Percentiles rank a stretch among this genome's conserved stretches.
phyloP scores from a whole-genome alignment of 164 flowering plant genomes.

The Chimonanthus praecox region DNA sequence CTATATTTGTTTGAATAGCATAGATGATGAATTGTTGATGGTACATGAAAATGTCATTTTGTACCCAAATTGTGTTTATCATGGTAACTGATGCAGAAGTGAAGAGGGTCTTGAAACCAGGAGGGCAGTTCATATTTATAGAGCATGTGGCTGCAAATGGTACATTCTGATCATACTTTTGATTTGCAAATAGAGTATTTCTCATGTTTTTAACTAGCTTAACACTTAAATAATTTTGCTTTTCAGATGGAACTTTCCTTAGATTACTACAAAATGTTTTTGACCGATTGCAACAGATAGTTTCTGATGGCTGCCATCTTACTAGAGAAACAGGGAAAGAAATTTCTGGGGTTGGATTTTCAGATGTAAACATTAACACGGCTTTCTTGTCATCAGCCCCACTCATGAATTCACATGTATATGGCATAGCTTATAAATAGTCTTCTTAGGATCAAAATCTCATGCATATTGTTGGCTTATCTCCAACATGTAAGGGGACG shows the following conservation, averaged over 20 bases:
- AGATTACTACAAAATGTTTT: slow-evolving; percentile 45
- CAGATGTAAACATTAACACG: slow-evolving; percentile 30
- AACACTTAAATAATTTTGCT: not conserved
- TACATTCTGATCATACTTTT: slow-evolving; percentile 15
- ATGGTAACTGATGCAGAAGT: slow-evolving; percentile 39
- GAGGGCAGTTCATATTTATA: slow-evolving; percentile 69
- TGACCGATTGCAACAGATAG: slow-evolving; percentile 71
- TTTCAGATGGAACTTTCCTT: slow-evolving; percentile 64
- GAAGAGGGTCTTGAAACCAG: slow-evolving; percentile 80
- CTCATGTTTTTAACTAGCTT: not conserved
- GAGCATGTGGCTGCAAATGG: slow-evolving; percentile 94
- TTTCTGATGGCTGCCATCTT: slow-evolving; percentile 90
- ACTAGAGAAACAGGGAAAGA: slow-evolving; percentile 59
- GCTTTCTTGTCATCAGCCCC: slow-evolving; percentile 32
- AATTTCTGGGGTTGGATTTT: slow-evolving; percentile 68
- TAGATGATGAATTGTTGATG: not conserved
- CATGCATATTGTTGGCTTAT: not conserved
- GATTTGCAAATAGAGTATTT: not conserved
- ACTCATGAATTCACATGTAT: slow-evolving; percentile 55
- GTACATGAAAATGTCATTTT: not conserved
- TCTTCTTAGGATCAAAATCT: not conserved
- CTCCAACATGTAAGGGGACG: too few relatives aligned
- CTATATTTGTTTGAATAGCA: not conserved
- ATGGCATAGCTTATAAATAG: slow-evolving; percentile 64
- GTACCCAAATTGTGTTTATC: not conserved